Evolutionary conservation across 176 grass and related monocot species (phyloP), one percentile per base, ranked within the genome.

Genomic region (Dactylis glomerata): DNA sequence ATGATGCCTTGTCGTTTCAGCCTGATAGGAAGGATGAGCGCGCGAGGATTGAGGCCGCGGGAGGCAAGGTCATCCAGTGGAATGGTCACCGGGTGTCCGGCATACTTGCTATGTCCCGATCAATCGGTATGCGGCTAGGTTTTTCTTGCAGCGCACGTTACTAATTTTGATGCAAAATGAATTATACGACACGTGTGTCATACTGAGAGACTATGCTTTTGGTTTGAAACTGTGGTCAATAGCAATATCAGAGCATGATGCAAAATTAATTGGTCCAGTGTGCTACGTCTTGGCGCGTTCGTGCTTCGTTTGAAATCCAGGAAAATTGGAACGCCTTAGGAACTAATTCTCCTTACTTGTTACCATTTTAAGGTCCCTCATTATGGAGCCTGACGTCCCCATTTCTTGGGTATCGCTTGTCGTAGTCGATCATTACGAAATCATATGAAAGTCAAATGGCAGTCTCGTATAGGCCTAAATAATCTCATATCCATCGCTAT

Each of bases 21-120:
- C 93, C 93, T 69, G 90, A 93, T 15, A 87, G 83, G 72, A 87
- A 89, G 73, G 93, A 96, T 55, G 93, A 96, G 65, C 81, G 87
- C 3, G 77, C 77, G 0, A 91, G 93, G 56, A 96, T 93, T 36
- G 91, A 96, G 28, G 88, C 91, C 5, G 37, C 37, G 3, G 91
- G 88, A 82, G 93, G 93, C 81, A 92, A 87, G 73, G 93, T 96
- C 83, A 87, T 96, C 76, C 86, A 91, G 32, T 93, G 91, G 88
- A 84, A 96, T 20, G 88, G 91, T 56, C 65, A 80, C 79, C 86
- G 93, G 37, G 93, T 96, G 44, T 86, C 75, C 27, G 93, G 91
- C 88, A 88, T 96, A 82, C 93, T 96, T 77, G 91, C 93, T 72
- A 96, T 96, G 90, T 93, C 93, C 2, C 86, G 91, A 42, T 88